Evolutionary conservation across 345 rosid species (phyloP), one percentile per base, ranked within the genome.

Genomic region (Bruguiera sexangula): DNA sequence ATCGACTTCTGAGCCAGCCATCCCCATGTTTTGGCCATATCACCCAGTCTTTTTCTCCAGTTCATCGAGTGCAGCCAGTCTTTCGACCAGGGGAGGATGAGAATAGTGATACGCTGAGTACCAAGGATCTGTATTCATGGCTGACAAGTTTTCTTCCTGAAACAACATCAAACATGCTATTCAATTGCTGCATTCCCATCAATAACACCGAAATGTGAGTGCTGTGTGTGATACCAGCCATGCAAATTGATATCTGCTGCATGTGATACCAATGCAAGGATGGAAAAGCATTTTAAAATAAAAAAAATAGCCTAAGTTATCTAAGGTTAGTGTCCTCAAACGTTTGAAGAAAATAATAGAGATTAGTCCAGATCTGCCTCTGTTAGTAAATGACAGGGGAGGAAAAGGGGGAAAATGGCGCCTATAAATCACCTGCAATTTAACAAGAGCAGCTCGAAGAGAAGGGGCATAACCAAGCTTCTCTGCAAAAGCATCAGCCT

Each of bases 401-500:
- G 16, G 7, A 66, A 10, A 31, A 0, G 8, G 21, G 27, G 3
- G 27, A 21, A 13, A 21, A 24, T 7, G 29, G 15, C 22, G 48
- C 8, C 20, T 20, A 67, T 13, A 32, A 52, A 66, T 87, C 65
- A 92, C 98, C 99, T 96, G 98, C 62, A 96, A 86, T 78, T 92
- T 96, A 81, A 96, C 97, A 63, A 92, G 97, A 70, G 85, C 97
- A 68, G 89, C 87, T 66, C 96, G 96, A 62, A 96, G 92, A 72
- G 89, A 69, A 75, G 86, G 52, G 30, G 90, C 83, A 79, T 89
- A 96, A 22, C 96, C 97, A 69, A 92, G 95, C 62, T 86, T 92
- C 85, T 86, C 90, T 18, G 97, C 97, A 85, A 96, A 96, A 1
- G 93, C 98, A 84, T 96, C 98, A 74, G 99, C 99, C 99, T 95